Evolutionary conservation across 768 basidiomycete genomes (phyloP).

Genomic region (Macrolepiota fuliginosa): DNA sequence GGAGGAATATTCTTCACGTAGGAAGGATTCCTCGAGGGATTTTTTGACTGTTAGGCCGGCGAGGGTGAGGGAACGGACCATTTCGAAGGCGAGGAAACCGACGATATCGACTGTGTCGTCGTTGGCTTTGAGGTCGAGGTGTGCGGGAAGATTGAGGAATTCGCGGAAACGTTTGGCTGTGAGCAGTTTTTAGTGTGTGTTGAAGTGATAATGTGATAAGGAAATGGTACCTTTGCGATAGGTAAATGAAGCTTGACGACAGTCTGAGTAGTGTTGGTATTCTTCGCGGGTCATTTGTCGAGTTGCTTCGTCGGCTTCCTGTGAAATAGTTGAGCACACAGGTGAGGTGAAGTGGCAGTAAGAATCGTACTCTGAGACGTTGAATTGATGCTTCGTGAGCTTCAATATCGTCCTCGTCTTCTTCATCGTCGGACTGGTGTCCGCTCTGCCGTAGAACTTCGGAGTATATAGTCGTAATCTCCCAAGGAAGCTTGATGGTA

Average conservation of each 20-base stretch:
- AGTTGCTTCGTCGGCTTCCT: slow-evolving; percentile 96
- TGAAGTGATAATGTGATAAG: neutral
- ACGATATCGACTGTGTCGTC: slow-evolving; percentile 97
- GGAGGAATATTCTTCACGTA: slow-evolving; percentile 64
- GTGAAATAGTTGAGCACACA: neutral
- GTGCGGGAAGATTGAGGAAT: slow-evolving; percentile 84
- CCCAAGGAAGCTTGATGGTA: slow-evolving; percentile 96
- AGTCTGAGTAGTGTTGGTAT: slow-evolving; percentile 96
- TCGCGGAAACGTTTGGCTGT: slow-evolving; percentile 92
- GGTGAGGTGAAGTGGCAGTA: neutral
- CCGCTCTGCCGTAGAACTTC: slow-evolving; percentile 76
- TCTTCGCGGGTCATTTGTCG: slow-evolving; percentile 96
- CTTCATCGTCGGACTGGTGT: slow-evolving; percentile 90
- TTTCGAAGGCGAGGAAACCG: slow-evolving; percentile 95
- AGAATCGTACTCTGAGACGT: slow-evolving; percentile 63
- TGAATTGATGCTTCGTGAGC: slow-evolving; percentile 93
- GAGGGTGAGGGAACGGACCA: slow-evolving; percentile 90
- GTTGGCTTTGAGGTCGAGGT: slow-evolving; percentile 85
- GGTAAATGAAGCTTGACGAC: slow-evolving; percentile 94
- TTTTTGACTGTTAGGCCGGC: slow-evolving; percentile 85
- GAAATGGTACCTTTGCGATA: slow-evolving; percentile 79
- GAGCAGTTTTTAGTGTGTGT: neutral
- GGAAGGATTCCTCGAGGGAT: slow-evolving; percentile 68
- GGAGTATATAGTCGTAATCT: slow-evolving; percentile 87
- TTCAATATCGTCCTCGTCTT: slow-evolving; percentile 95